Percentiles rank a stretch among this genome's conserved stretches.
Conservation (phyloP, 345 rosid genomes). For the Physaria fendleri region DNA sequence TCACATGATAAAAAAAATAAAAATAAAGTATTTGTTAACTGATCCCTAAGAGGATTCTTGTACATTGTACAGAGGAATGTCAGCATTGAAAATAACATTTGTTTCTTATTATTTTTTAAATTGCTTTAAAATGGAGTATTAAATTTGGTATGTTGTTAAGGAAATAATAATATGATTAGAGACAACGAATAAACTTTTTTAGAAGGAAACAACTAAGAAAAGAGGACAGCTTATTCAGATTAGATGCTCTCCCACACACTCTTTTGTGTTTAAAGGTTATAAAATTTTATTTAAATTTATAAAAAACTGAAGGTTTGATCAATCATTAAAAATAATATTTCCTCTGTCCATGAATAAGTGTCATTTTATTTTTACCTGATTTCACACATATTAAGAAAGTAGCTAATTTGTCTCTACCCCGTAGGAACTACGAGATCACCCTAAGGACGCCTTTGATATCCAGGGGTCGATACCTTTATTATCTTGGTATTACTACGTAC, state of each 20-base stretch:
- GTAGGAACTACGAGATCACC: no score
- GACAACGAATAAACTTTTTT: slow-evolving; percentile 29
- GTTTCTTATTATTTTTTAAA: neutral
- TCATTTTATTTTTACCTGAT: no score
- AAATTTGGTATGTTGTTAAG: neutral
- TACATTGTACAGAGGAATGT: slow-evolving; percentile 31
- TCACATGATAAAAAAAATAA: slow-evolving; percentile 17
- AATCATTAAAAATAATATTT: no score
- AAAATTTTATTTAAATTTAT: no score
- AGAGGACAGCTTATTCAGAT: slow-evolving; percentile 24
- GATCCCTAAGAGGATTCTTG: slow-evolving; percentile 34
- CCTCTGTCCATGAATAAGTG: no score
- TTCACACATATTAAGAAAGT: no score
- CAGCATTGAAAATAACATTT: neutral
- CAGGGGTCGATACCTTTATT: no score
- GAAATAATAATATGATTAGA: slow-evolving; percentile 18
- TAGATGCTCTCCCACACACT: slow-evolving; percentile 25
- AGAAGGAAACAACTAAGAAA: slow-evolving; percentile 8
- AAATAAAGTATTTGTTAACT: slow-evolving; percentile 28
- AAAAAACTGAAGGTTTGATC: no score
- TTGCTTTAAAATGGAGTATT: neutral
- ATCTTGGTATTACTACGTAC: no score
- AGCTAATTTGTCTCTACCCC: no score
- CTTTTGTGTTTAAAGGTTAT: no score
- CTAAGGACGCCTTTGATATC: no score